These are phyloP conservation scores for Monosporozyma servazzii DNA, from an alignment of 805 yeast genomes.

Conservation along the genomic window DNA sequence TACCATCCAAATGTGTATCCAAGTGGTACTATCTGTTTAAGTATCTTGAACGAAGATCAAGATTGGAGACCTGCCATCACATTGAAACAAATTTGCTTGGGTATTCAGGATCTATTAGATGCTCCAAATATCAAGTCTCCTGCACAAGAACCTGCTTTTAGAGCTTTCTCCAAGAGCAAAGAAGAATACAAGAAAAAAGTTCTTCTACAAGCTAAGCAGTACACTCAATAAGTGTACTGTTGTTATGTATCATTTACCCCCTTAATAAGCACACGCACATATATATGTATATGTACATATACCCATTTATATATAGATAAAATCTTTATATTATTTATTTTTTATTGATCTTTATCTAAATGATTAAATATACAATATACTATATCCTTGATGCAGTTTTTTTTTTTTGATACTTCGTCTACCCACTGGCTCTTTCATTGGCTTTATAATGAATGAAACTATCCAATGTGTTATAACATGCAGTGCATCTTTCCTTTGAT, in stretches of 20 bases:
- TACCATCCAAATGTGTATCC: constrained; percentile 98
- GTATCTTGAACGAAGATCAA: constrained; percentile 87
- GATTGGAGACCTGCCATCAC: constrained; percentile 98
- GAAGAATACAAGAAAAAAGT: constrained; percentile 67
- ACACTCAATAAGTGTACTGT: constrained; percentile 34
- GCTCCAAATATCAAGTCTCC: constrained; percentile 93
- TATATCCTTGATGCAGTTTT: background rate
- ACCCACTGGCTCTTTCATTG: constrained; percentile 29
- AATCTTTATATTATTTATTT: background rate
- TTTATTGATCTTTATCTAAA: background rate
- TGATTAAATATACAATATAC: background rate
- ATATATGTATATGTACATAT: background rate
- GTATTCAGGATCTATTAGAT: constrained; percentile 84
- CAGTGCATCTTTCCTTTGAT: constrained; percentile 57
- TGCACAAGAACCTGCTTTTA: constrained; percentile 96
- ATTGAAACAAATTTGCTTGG: constrained; percentile 77
- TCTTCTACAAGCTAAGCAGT: constrained; percentile 67
- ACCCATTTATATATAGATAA: background rate
- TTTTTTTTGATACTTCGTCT: background rate
- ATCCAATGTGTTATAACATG: constrained; percentile 53
- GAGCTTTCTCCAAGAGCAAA: constrained; percentile 64
- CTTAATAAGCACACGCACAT: background rate
- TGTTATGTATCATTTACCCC: background rate
- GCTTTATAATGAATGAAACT: constrained; percentile 73
- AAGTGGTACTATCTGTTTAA: constrained; percentile 89